A percentile compares a stretch with the other conserved stretches of the same genome.
Conservation (phyloP, 1,139 yeast species). For the Dujonia santamariae region DNA sequence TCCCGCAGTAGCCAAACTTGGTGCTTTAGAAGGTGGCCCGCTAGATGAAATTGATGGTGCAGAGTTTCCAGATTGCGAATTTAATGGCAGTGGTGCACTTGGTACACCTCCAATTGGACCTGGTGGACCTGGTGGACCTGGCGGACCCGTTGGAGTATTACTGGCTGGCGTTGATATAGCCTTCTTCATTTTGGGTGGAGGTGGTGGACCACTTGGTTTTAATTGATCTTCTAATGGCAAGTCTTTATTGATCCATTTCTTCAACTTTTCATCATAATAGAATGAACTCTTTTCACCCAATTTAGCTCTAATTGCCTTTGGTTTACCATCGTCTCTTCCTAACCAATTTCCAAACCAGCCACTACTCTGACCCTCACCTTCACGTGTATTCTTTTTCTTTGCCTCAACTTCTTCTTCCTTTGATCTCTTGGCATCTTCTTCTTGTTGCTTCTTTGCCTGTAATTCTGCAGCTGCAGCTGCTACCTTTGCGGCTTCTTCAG, state of each 20-base stretch:
- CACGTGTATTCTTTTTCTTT: neutral
- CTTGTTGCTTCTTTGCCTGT: conserved; percentile 7
- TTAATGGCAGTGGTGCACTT: conserved; percentile 4
- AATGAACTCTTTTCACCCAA: conserved; percentile 77
- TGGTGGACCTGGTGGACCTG: conserved; percentile 8
- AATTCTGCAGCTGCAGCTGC: conserved; percentile 13
- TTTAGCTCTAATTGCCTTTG: conserved; percentile 79
- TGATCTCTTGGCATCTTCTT: conserved; percentile 3
- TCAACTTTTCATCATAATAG: conserved; percentile 77
- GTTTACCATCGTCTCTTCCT: conserved; percentile 51
- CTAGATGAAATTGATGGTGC: conserved; percentile 5
- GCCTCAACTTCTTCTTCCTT: neutral
- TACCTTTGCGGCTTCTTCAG: conserved; percentile 14
- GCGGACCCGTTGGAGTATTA: neutral
- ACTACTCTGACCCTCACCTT: conserved; percentile 3
- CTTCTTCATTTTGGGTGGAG: conserved; percentile 60
- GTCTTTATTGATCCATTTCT: conserved; percentile 82
- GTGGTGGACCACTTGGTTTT: conserved; percentile 61
- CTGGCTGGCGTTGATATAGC: conserved; percentile 25
- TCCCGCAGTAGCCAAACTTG: conserved; percentile 45
- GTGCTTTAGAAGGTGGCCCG: conserved; percentile 11
- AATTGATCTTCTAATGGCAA: conserved; percentile 70
- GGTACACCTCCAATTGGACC: conserved; percentile 11
- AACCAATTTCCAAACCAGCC: conserved; percentile 55
- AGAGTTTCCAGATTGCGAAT: conserved; percentile 8